Conservation (phyloP, 2,329 filamentous ascomycete species). For the Lomentospora prolificans region DNA sequence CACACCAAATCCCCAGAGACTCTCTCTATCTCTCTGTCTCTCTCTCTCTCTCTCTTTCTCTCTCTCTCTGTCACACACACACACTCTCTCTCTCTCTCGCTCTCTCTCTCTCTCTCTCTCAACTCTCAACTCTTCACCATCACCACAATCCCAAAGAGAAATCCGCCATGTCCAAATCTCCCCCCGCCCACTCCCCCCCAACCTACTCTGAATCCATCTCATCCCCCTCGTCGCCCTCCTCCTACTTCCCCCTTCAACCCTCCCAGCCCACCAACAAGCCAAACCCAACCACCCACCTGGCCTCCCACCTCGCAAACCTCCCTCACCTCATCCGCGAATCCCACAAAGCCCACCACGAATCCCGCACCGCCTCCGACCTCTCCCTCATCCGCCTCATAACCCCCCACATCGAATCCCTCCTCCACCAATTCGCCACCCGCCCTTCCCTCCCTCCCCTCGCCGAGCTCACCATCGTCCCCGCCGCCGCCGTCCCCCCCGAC, state of each 20-base stretch:
- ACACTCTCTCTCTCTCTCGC: too few relatives aligned
- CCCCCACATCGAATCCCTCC: slow-evolving; percentile 30
- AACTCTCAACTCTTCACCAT: neutral
- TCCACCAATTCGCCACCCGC: slow-evolving; percentile 26
- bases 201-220: slow-evolving; percentile 15
- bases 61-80: too few relatives aligned
- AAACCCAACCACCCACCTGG: slow-evolving; percentile 20
- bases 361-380: slow-evolving; percentile 27
- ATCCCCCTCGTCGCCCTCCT: neutral
- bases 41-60: too few relatives aligned
- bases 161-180: slow-evolving; percentile 11
- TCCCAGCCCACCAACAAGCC: slow-evolving; percentile 10
- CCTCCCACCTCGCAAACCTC: slow-evolving; percentile 25
- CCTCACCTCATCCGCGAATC: slow-evolving; percentile 26
- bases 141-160: neutral
- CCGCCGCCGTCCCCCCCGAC: slow-evolving; percentile 23
- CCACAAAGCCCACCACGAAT: slow-evolving; percentile 22
- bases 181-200: slow-evolving; percentile 11
- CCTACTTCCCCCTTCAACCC: neutral
- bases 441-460: slow-evolving; percentile 23
- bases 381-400: slow-evolving; percentile 28
- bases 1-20: too few relatives aligned
- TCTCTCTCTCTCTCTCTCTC: neutral
- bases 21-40: too few relatives aligned
- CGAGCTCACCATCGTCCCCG: slow-evolving; percentile 36